Conservation (phyloP, 2,329 filamentous ascomycete species). For the Ophiostoma perfectum region DNA sequence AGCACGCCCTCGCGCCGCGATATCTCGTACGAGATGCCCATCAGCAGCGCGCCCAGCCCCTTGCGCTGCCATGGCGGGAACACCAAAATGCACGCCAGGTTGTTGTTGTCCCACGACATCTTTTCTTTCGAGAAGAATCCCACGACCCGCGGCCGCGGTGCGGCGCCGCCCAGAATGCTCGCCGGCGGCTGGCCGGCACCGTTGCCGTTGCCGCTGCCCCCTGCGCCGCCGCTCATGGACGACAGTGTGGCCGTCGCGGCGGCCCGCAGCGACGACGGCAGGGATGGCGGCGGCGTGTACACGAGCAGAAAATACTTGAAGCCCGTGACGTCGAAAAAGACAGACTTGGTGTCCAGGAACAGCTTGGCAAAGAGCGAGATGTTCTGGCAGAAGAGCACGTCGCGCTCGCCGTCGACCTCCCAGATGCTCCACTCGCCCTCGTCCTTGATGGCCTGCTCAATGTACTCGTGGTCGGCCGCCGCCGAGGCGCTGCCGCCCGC, state of each 20-base stretch:
- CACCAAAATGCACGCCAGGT: conserved; percentile 89
- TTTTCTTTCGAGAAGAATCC: conserved; percentile 99
- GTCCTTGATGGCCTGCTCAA: conserved; percentile 45
- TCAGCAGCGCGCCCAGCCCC: conserved; percentile 79
- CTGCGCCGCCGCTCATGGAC: conserved; percentile 20
- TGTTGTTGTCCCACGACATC: conserved; percentile 98
- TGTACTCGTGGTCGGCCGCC: conserved; percentile 27
- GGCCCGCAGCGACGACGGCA: conserved; percentile 17
- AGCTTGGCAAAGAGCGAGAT: conserved; percentile 94
- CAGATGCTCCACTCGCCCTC: conserved; percentile 79
- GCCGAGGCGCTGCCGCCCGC: conserved; percentile 20
- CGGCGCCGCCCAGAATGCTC: conserved; percentile 17
- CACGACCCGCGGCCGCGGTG: conserved; percentile 48
- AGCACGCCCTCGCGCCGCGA: conserved; percentile 75
- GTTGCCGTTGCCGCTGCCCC: conserved; percentile 9
- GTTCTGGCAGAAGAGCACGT: conserved; percentile 89
- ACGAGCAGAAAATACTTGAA: conserved; percentile 95
- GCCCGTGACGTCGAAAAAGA: conserved; percentile 92
- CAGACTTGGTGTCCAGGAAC: conserved; percentile 95
- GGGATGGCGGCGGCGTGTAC: conserved; percentile 52
- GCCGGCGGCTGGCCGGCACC: conserved; percentile 5
- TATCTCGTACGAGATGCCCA: conserved; percentile 90
- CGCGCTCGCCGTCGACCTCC: conserved; percentile 84
- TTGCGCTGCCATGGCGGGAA: conserved; percentile 95
- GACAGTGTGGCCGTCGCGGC: conserved; percentile 17